Evolutionary conservation across 2,329 filamentous ascomycete genomes (phyloP), one percentile per base, ranked within the genome.

Genomic region (Hymenoscyphus fructigenus): DNA sequence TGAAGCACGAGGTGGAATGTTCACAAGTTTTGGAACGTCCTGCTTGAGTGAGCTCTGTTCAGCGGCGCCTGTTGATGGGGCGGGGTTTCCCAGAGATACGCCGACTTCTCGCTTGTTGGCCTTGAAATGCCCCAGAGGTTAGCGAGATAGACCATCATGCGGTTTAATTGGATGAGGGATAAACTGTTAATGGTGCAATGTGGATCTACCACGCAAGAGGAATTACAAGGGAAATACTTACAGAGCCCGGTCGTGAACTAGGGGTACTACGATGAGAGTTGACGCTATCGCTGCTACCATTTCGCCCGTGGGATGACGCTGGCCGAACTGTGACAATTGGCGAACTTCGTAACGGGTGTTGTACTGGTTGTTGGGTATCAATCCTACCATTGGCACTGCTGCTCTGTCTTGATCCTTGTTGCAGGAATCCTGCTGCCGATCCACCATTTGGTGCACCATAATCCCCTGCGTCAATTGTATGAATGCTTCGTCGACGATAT

Each of bases 401-500:
- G 38, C 68, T 66, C 65, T 72, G 72, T 38, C 69, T 72, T 36
- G 71, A 72, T 64, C 71, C 73, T 61, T 73, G 70, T 32, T 71
- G 67, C 55, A 67, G 59, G 5, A 72, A 65, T 62, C 64, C 70
- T 65, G 57, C 59, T 12, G 10, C 34, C 28, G 67, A 55, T 47
- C 63, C 38, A 36, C 60, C 15, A 67, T 61, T 63, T 53, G 38
- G 59, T 29, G 47, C 64, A 61, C 53, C 50, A 32, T 66, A 69
- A 17, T 73, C 68, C 44, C 59, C 66, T 61, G 66, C 78, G 69
- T 84, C 82, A 66, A 89, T 79, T 64, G 87, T 89, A 69, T 91
- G 91, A 79, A 96, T 85, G 78, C 93, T 97, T 70, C 93, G 88
- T 74, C 93, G 87, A 71, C 93, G 85, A 78, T 93, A 90, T 74